phyloP scores from a whole-genome alignment of 2,329 filamentous ascomycete genomes.

The Fulvia fulva region DNA sequence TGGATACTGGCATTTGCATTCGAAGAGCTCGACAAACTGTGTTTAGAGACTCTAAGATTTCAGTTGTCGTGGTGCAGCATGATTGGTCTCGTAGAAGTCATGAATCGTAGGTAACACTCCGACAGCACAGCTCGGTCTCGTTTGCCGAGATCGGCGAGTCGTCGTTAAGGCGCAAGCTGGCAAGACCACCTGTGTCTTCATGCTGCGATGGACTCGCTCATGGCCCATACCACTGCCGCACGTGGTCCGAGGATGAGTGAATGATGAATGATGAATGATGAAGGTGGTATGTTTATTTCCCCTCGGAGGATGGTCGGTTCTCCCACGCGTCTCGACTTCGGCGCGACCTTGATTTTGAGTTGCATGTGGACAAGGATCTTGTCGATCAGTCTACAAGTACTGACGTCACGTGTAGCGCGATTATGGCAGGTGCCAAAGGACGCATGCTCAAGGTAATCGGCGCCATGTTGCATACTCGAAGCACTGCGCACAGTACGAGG shows the following conservation, averaged over 20 bases:
- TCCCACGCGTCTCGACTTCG: background rate
- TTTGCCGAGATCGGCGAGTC: too few species aligned
- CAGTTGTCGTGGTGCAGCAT: background rate
- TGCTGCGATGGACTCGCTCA: too few species aligned
- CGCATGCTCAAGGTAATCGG: slow-evolving; percentile 1
- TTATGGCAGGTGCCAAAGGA: slow-evolving; percentile 4
- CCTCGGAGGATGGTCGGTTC: too few species aligned
- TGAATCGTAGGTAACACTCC: background rate
- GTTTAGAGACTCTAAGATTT: too few species aligned
- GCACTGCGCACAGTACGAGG: background rate
- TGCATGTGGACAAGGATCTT: background rate
- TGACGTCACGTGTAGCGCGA: slow-evolving; percentile 3
- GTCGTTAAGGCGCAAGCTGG: too few species aligned
- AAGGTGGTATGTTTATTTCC: background rate
- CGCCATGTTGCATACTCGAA: background rate
- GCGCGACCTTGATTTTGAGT: background rate
- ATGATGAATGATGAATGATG: too few species aligned
- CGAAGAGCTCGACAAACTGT: too few species aligned
- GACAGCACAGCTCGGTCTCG: background rate
- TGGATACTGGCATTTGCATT: background rate
- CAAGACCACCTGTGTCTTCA: too few species aligned
- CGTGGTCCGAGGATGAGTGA: background rate
- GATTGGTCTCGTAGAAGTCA: background rate
- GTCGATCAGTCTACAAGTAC: background rate
- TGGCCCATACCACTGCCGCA: too few species aligned